A percentile compares a stretch with the other conserved stretches of the same genome.
Conservation (phyloP, 768 basidiomycete species). For the Boletus pseudo-olivaceus region DNA sequence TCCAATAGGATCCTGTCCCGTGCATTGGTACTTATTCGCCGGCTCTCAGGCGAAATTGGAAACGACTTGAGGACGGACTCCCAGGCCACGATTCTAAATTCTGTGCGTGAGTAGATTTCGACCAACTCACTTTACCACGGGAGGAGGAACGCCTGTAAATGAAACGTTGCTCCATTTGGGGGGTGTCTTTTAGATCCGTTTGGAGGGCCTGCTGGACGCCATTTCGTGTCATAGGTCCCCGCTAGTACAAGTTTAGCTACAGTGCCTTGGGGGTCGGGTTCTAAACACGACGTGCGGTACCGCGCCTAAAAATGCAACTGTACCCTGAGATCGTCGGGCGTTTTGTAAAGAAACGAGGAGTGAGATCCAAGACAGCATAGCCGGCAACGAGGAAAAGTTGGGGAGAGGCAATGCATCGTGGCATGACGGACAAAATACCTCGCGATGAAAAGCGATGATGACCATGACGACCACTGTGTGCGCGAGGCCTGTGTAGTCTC, state of each 20-base stretch:
- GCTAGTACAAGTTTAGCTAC: conserved; percentile 12
- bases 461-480: background rate
- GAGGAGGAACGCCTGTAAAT: background rate
- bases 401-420: background rate
- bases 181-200: background rate
- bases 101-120: conserved; percentile 17
- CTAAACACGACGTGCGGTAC: conserved; percentile 8
- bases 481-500: background rate
- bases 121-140: conserved; percentile 3
- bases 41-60: conserved; percentile 20
- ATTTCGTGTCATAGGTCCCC: background rate
- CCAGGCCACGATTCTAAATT: conserved; percentile 17
- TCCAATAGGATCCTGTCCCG: background rate
- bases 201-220: background rate
- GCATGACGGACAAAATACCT: background rate
- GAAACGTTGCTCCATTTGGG: conserved; percentile 22
- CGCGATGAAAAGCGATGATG: background rate
- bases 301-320: conserved; percentile 13
- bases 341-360: background rate
- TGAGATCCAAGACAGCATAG: background rate
- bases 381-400: background rate
- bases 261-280: background rate
- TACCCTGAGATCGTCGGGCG: background rate
- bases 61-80: conserved; percentile 15
- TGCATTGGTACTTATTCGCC: background rate